Evolutionary conservation across 805 yeast genomes (phyloP).

Genomic region (Nakazawaea peltata): DNA sequence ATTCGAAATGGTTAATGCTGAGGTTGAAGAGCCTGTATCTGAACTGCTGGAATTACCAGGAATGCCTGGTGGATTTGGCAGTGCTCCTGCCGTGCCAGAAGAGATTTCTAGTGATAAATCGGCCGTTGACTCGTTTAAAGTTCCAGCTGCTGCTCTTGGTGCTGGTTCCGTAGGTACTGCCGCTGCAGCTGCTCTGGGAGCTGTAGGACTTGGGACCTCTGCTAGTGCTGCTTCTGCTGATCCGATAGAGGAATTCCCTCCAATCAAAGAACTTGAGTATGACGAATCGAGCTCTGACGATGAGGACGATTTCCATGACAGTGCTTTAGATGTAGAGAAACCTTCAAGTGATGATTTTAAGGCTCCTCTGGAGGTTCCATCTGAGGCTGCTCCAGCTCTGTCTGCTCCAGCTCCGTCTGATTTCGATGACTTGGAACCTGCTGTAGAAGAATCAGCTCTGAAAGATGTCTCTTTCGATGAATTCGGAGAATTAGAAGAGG

Average conservation of each 20-base stretch:
- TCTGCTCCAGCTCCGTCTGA: conserved; percentile 1
- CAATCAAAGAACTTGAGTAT: conserved; percentile 46
- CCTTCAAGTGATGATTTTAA: no score
- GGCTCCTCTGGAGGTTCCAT: conserved; percentile 13
- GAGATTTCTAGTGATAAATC: not conserved
- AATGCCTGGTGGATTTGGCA: not conserved
- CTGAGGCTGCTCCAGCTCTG: not conserved
- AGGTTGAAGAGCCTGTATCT: conserved; percentile 1
- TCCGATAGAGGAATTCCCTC: conserved; percentile 53
- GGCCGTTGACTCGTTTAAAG: conserved; percentile 11
- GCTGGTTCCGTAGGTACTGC: not conserved
- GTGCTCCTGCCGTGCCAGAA: conserved; percentile 1
- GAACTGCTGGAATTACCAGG: not conserved
- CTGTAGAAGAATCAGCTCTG: conserved; percentile 8
- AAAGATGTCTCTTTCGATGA: conserved; percentile 23
- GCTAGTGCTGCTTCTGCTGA: not conserved
- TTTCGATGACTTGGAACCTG: conserved; percentile 9
- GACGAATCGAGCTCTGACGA: conserved; percentile 44
- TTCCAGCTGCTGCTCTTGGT: not conserved
- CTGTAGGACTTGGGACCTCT: no score
- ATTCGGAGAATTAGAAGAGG: conserved; percentile 24
- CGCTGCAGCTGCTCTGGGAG: not conserved
- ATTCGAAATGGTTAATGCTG: conserved; percentile 9
- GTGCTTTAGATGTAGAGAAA: not conserved
- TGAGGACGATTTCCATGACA: conserved; percentile 18